Conservation (phyloP, 306 rosid species). For the Neltuma alba region DNA sequence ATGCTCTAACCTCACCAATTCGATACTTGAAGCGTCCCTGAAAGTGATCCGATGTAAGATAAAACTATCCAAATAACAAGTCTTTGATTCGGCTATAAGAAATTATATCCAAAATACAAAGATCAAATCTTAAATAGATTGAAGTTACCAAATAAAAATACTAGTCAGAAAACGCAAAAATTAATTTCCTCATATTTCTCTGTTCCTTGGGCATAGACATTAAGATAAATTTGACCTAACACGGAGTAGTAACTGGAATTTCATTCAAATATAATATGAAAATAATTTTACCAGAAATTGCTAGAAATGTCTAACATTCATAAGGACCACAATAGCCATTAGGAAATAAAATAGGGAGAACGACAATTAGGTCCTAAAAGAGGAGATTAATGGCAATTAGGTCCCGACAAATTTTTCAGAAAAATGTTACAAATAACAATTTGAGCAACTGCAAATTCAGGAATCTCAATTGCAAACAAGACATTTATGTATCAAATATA, state of each 20-base stretch:
- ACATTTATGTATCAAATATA: too few relatives aligned
- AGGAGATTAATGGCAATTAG: not conserved
- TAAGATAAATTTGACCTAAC: not conserved
- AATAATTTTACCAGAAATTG: not conserved
- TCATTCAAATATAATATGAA: not conserved
- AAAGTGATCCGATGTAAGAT: slow-evolving; percentile 31
- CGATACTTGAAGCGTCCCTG: slow-evolving; percentile 97
- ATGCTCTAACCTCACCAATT: slow-evolving; percentile 88
- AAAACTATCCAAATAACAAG: slow-evolving; percentile 33
- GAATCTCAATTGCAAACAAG: not conserved
- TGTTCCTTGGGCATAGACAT: not conserved
- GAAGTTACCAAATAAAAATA: not conserved
- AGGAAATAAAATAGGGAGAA: not conserved
- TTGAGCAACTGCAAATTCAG: not conserved
- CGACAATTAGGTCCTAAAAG: not conserved
- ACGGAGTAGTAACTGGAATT: not conserved
- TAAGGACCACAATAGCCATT: not conserved
- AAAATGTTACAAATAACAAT: not conserved
- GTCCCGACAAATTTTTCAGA: not conserved
- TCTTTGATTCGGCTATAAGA: not conserved
- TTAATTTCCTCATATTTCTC: not conserved
- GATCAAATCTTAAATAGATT: not conserved
- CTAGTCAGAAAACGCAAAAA: not conserved
- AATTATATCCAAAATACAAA: not conserved
- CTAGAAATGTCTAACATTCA: not conserved